A percentile compares a stretch with the other conserved stretches of the same genome.
Conservation (phyloP, 495 filamentous ascomycete species). For the Neurospora cerealis region DNA sequence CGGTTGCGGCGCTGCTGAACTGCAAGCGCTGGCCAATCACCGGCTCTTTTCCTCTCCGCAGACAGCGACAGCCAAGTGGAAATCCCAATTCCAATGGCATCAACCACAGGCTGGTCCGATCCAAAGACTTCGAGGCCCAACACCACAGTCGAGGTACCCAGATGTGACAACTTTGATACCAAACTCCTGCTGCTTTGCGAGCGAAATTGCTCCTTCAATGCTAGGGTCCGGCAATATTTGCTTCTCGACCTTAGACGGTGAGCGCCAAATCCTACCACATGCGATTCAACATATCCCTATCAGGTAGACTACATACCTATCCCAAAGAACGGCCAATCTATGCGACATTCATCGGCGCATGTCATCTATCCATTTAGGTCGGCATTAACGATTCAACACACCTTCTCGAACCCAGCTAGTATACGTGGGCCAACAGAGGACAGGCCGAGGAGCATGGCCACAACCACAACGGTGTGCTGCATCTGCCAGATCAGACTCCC, state of each 20-base stretch:
- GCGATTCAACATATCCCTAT: not conserved
- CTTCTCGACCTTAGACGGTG: not conserved
- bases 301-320: not conserved
- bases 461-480: not conserved
- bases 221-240: not conserved
- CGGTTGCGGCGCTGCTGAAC: conserved; percentile 19
- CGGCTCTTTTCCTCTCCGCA: not conserved
- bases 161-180: not conserved
- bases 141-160: not conserved
- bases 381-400: not conserved
- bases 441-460: not conserved
- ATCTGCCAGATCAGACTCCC: not conserved
- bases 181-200: not conserved
- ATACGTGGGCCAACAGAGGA: not conserved
- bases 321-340: not conserved
- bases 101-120: not conserved
- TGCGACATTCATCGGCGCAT: not conserved
- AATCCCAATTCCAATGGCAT: not conserved
- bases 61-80: not conserved
- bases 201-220: not conserved
- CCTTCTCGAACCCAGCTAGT: not conserved
- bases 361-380: too few species aligned
- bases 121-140: not conserved
- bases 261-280: not conserved
- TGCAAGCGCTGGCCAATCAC: not conserved